phyloP scores from a whole-genome alignment of 23 red algal genomes.

The Pyropia haitanensis region DNA sequence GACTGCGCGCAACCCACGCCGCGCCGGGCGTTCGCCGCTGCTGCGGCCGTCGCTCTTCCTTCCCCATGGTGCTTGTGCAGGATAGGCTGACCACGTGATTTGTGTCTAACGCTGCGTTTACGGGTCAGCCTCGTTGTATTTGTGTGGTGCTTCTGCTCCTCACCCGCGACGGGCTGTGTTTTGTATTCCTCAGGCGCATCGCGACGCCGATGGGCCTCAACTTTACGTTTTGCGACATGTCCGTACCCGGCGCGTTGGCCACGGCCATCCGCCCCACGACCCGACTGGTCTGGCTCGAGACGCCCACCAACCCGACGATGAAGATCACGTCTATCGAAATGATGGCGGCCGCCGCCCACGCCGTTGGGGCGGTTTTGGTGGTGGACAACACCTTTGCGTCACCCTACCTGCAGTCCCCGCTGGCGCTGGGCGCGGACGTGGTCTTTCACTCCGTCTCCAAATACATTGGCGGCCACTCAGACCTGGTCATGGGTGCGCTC shows the following conservation, averaged over 20 bases:
- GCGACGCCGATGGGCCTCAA: conserved; percentile 16
- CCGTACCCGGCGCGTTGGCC: background rate
- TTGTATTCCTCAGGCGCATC: conserved; percentile 1
- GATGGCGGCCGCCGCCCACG: conserved; percentile 10
- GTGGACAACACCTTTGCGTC: conserved; percentile 58
- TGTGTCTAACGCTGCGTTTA: too few relatives aligned
- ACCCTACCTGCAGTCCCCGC: conserved; percentile 28
- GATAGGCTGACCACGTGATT: too few relatives aligned
- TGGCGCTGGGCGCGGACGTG: conserved; percentile 34
- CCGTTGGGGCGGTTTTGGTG: conserved; percentile 12
- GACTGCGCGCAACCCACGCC: too few relatives aligned
- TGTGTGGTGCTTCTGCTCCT: too few relatives aligned
- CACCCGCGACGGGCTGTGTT: too few relatives aligned
- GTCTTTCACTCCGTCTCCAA: conserved; percentile 35
- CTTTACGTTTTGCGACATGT: conserved; percentile 40
- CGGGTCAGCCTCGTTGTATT: too few relatives aligned
- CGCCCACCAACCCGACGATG: conserved; percentile 45
- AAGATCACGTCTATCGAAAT: conserved; percentile 28
- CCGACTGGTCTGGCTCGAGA: conserved; percentile 38
- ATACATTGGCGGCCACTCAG: conserved; percentile 52
- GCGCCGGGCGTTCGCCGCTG: too few relatives aligned
- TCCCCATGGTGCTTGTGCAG: too few relatives aligned
- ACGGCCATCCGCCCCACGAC: conserved; percentile 8
- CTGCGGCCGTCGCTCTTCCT: too few relatives aligned
- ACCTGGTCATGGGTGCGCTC: conserved; percentile 45